A percentile compares a stretch with the other conserved stretches of the same genome.
Conservation (phyloP, 1,284 basidiomycete genomes). For the Trametes versicolor region DNA sequence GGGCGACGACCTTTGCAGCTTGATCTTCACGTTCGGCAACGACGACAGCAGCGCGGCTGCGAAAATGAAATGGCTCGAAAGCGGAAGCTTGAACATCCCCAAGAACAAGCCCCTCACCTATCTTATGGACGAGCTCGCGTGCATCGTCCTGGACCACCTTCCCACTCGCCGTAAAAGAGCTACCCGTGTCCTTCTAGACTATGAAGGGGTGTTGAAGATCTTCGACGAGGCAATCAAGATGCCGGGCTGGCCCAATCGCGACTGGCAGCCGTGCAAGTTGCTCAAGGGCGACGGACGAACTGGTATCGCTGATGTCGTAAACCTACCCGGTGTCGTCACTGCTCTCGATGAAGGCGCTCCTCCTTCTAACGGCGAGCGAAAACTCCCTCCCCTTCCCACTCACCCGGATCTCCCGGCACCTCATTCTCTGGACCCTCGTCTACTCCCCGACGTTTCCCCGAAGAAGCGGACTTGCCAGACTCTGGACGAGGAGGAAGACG, state of each 20-base stretch:
- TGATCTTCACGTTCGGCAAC: slow-evolving; percentile 2
- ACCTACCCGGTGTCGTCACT: too few relatives aligned
- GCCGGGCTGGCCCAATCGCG: slow-evolving; percentile 11
- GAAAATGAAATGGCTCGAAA: slow-evolving; percentile 3
- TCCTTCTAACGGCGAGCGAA: too few relatives aligned
- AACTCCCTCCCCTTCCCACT: too few relatives aligned
- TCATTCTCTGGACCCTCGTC: too few relatives aligned
- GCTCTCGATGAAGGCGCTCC: too few relatives aligned
- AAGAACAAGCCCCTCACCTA: slow-evolving; percentile 18
- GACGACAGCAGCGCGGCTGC: not conserved
- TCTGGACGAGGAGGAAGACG: too few relatives aligned
- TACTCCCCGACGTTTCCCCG: too few relatives aligned
- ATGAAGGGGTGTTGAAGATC: slow-evolving; percentile 8
- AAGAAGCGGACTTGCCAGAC: too few relatives aligned
- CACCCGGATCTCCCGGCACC: too few relatives aligned
- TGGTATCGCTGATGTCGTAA: too few relatives aligned
- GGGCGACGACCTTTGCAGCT: not conserved
- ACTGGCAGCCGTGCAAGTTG: slow-evolving; percentile 7
- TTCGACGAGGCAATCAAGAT: slow-evolving; percentile 17
- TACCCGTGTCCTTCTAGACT: not conserved
- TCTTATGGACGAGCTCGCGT: not conserved
- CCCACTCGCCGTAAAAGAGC: too few relatives aligned
- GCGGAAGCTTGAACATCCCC: not conserved
- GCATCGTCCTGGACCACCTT: not conserved
- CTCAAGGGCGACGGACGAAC: not conserved